Evolutionary conservation across 805 yeast species (phyloP).

Genomic region (Clavispora vitiphila): DNA sequence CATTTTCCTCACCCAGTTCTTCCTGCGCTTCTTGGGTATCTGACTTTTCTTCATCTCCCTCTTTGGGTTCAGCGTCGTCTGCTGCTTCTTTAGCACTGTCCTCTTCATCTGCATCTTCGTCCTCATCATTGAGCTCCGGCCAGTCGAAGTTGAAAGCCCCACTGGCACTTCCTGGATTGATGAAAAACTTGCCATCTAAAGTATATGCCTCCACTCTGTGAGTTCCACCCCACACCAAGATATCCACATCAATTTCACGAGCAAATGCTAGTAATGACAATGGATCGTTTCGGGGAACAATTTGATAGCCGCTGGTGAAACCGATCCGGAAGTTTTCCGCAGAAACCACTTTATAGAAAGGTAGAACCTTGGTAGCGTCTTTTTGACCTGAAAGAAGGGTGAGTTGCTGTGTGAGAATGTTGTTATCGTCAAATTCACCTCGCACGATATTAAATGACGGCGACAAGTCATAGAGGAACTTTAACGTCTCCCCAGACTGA

Average conservation of each 20-base stretch:
- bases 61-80: constrained; percentile 30
- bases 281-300: constrained; percentile 85
- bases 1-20: too few species aligned
- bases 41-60: constrained; percentile 32
- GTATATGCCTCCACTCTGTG: constrained; percentile 92
- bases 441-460: constrained; percentile 70
- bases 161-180: constrained; percentile 96
- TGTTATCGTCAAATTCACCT: constrained; percentile 71
- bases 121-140: constrained; percentile 51
- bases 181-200: constrained; percentile 84
- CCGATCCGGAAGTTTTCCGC: constrained; percentile 77
- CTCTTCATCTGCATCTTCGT: constrained; percentile 27
- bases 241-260: constrained; percentile 86
- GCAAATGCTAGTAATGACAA: constrained; percentile 77
- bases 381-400: constrained; percentile 12
- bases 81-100: constrained; percentile 1
- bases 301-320: constrained; percentile 74
- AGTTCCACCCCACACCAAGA: constrained; percentile 89
- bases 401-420: constrained; percentile 30
- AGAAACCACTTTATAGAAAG: constrained; percentile 58
- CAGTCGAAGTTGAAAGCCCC: constrained; percentile 73
- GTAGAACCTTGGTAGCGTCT: constrained; percentile 29
- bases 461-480: constrained; percentile 63
- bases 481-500: constrained; percentile 55
- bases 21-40: constrained; percentile 29